Base-by-base conservation (phyloP, 2,329 filamentous ascomycete species). In the Monosporascus cannonballus region DNA sequence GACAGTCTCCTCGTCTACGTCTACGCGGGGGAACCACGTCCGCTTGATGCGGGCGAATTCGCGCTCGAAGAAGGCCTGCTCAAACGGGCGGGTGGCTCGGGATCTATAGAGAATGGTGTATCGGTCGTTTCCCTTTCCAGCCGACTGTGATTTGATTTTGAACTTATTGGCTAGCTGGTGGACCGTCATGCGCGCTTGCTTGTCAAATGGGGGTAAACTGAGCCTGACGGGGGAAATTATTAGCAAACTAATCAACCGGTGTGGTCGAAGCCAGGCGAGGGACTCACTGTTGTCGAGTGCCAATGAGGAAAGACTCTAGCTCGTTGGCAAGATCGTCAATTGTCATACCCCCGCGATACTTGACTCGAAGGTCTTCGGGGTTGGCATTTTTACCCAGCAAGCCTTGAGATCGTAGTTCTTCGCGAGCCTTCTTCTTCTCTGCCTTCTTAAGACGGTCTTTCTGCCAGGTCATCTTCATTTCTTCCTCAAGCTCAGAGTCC, bases 131-230 rank as follows among this genome's bases (percentile, higher is more conserved):
- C 86, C 90, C 48, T 80, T 80, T 2, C 93, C 93, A 20, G 82
- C 80, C 0, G 92, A 96, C 64, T 92, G 90, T 3, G 92, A 96
- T 58, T 87, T 93, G 54, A 97, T 73, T 17, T 84, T 85, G 66
- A 96, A 83, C 38, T 79, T 79, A 61, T 81, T 81, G 14, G 90
- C 90, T 39, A 96, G 70, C 54, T 90, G 82, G 67, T 99, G 94
- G 18, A 97, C 78, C 6, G 84, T 73, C 67, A 90, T 92, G 48
- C 94, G 86, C 39, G 86, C 80, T 45, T 79, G 72, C 56, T 90
- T 89, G 52, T 89, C 84, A 85, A 97, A 95, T 0, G 93, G 90
- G 3, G 93, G 90, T 24, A 97, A 75, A 4, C 83, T 74, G 6
- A 94, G 76, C 46, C 88, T 91, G 57, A n/a, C n/a, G 6, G 20